Percentiles rank a stretch among this genome's conserved stretches.
phyloP scores from a whole-genome alignment of 2,329 filamentous ascomycete genomes.

The Monilinia fructigena region DNA sequence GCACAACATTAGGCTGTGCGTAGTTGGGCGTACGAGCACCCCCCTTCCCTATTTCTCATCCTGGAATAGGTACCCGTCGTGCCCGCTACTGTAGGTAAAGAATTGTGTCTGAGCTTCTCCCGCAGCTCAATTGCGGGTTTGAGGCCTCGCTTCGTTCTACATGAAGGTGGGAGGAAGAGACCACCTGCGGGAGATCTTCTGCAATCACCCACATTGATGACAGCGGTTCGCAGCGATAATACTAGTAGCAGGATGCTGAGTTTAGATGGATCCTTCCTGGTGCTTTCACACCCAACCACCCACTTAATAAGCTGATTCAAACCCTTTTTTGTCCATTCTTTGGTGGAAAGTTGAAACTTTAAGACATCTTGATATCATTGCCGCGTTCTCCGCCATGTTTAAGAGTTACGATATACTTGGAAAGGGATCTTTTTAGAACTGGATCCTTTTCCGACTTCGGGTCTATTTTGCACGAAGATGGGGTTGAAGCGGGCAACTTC shows the following conservation, averaged over 20 bases:
- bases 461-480: slow-evolving; percentile 6
- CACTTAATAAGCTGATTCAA: background rate
- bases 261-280: slow-evolving; percentile 5
- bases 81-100: slow-evolving; percentile 15
- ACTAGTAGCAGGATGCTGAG: background rate
- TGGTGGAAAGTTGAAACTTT: background rate
- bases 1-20: slow-evolving; percentile 25
- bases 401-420: background rate
- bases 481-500: background rate
- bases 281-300: background rate
- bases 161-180: background rate
- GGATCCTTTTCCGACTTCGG: background rate
- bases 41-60: slow-evolving; percentile 7
- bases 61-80: slow-evolving; percentile 8
- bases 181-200: slow-evolving; percentile 22
- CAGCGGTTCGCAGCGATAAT: background rate
- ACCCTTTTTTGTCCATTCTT: background rate
- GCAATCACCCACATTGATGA: slow-evolving; percentile 18
- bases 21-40: slow-evolving; percentile 6
- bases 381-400: slow-evolving; percentile 5
- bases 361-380: slow-evolving; percentile 6
- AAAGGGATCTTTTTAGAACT: background rate
- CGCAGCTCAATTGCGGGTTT: slow-evolving; percentile 11
- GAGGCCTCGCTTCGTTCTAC: background rate
- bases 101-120: slow-evolving; percentile 17